Evolutionary conservation across 306 rosid species (phyloP), one percentile per base, ranked within the genome.

Genomic region (Lagenaria siceraria): DNA sequence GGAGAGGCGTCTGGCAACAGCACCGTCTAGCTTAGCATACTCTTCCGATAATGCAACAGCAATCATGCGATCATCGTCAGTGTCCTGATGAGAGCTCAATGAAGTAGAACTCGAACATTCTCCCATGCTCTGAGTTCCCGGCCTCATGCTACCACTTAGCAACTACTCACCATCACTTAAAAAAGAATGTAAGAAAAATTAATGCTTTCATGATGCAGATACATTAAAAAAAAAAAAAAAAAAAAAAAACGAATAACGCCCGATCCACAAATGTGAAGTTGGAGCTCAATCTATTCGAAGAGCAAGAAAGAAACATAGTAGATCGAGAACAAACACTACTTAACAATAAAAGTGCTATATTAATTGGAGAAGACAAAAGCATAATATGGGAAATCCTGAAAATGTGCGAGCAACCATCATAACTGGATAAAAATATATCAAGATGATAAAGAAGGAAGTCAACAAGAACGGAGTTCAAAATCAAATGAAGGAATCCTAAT

Each of bases 21-120:
- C 84, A 64, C 91, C 96, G 60, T 93, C 93, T 73, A 91, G 81
- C 8, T 91, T 80, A 60, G 98, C 93, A 74, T 93, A 90, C 83
- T 89, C 98, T 83, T 93, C 98, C 3, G 98, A 78, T 40, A 93
- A 83, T 4, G 84, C 84, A 78, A 74, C 62, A 77, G 97, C 98
- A 77, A 93, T 93, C 98, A 93, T 93, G 69, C 78, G 81, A 71
- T 93, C 98, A 85, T 93, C 91, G 68, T 87, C 87, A 77, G 80
- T 51, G 74, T 85, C 88, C 63, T 65, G 87, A 78, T 88, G 91
- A 78, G 89, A 84, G 81, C 89, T 85, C 52, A 72, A 78, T 61
- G 95, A 89, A 38, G 86, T 89, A 51, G 95, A 91, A 62, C 88
- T 84, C 27, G 92, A 89, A 80, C 86, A 87, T 82, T 87, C 91